Evolutionary conservation across 2,329 filamentous ascomycete species (phyloP).

Genomic region (Aspergillus eucalypticola): DNA sequence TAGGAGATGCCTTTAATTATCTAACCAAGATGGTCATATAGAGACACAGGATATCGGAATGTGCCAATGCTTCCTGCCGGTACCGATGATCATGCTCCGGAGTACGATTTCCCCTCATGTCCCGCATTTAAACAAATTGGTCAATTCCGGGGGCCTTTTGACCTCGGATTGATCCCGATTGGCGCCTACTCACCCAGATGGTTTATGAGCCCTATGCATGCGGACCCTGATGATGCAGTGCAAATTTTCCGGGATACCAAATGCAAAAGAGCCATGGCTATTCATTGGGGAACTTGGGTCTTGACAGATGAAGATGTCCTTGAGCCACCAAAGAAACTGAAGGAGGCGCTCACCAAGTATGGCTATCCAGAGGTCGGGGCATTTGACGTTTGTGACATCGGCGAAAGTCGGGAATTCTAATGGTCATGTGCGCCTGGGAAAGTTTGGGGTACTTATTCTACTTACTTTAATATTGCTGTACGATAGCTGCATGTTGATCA

Average conservation of each 20-base stretch:
- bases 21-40: slow-evolving; percentile 39
- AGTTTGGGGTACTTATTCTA: background rate
- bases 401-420: slow-evolving; percentile 76
- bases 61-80: slow-evolving; percentile 66
- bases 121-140: slow-evolving; percentile 88
- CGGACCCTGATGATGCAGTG: slow-evolving; percentile 81
- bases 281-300: slow-evolving; percentile 91
- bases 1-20: background rate
- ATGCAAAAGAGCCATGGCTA: slow-evolving; percentile 76
- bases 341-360: slow-evolving; percentile 68
- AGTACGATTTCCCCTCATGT: slow-evolving; percentile 69
- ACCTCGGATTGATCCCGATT: slow-evolving; percentile 89
- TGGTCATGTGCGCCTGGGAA: background rate
- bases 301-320: slow-evolving; percentile 81
- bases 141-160: slow-evolving; percentile 76
- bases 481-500: background rate
- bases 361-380: slow-evolving; percentile 69
- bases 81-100: slow-evolving; percentile 70
- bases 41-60: slow-evolving; percentile 85
- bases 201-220: slow-evolving; percentile 79
- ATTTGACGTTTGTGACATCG: slow-evolving; percentile 82
- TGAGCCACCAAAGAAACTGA: slow-evolving; percentile 74
- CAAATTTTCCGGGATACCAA: slow-evolving; percentile 85
- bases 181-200: slow-evolving; percentile 71
- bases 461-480: background rate